A percentile compares a stretch with the other conserved stretches of the same genome.
Conservation (phyloP, 2,329 filamentous ascomycete species). For the Aureobasidium melanogenum region DNA sequence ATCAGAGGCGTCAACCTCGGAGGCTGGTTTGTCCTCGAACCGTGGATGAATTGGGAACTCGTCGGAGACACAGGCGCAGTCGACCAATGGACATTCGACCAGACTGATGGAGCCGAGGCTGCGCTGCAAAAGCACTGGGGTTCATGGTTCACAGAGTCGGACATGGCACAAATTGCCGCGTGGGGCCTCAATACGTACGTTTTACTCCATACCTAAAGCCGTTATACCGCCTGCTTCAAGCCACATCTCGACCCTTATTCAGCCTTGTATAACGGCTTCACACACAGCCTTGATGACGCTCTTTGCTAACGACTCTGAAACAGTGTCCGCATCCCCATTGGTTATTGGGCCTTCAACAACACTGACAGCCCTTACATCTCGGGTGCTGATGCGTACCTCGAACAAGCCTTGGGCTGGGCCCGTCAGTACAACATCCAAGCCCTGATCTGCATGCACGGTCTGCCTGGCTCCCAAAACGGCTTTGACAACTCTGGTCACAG, state of each 20-base stretch:
- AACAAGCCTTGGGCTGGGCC: constrained; percentile 49
- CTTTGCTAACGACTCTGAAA: constrained; percentile 1
- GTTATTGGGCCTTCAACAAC: constrained; percentile 52
- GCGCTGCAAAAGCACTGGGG: constrained; percentile 28
- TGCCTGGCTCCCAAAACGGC: constrained; percentile 49
- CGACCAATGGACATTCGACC: constrained; percentile 33
- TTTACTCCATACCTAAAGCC: not conserved
- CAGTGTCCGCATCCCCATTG: constrained; percentile 47
- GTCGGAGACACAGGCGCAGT: constrained; percentile 21
- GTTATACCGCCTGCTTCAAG: not conserved
- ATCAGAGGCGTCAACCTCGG: constrained; percentile 43
- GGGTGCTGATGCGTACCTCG: constrained; percentile 45
- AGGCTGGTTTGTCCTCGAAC: constrained; percentile 43
- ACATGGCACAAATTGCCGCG: constrained; percentile 33
- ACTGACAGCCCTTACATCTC: constrained; percentile 41
- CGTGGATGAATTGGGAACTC: constrained; percentile 23
- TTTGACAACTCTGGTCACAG: constrained; percentile 53
- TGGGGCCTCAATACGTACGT: constrained; percentile 25
- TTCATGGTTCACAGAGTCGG: constrained; percentile 31
- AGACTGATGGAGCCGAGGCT: constrained; percentile 19
- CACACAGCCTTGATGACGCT: not conserved
- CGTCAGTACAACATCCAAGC: constrained; percentile 44
- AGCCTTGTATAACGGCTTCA: not conserved
- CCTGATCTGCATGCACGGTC: constrained; percentile 51
- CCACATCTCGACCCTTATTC: not conserved